These are phyloP conservation scores for Laguncularia racemosa DNA, from an alignment of 345 rosid genomes.

Conservation along the genomic window DNA sequence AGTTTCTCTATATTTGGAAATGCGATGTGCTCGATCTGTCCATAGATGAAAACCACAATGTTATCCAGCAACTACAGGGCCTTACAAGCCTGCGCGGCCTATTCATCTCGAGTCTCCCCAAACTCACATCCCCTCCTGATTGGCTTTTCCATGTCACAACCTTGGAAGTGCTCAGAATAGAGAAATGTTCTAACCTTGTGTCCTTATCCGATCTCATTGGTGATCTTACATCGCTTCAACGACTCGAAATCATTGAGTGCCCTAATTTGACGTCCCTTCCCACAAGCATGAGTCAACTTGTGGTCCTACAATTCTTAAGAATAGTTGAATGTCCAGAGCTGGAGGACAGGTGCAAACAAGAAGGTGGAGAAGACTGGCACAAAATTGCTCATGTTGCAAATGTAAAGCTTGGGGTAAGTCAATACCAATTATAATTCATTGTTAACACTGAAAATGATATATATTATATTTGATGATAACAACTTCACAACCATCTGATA, in stretches of 20 bases:
- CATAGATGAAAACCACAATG: background rate
- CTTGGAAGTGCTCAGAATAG: background rate
- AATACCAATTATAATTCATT: no score
- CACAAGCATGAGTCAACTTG: background rate
- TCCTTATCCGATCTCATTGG: constrained; percentile 7
- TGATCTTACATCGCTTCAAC: constrained; percentile 10
- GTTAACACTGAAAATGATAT: no score
- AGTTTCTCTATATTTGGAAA: background rate
- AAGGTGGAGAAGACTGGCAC: constrained; percentile 8
- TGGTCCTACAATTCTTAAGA: background rate
- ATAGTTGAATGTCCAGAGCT: constrained; percentile 5
- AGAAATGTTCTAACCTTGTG: background rate
- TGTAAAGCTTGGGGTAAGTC: no score
- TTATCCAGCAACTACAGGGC: background rate
- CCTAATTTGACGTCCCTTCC: constrained; percentile 9
- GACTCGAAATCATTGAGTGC: background rate
- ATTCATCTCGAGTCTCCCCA: background rate
- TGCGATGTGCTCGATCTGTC: constrained; percentile 8
- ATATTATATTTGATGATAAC: no score
- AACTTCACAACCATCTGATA: no score
- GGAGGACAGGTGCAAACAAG: constrained; percentile 6
- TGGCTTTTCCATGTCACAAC: constrained; percentile 1
- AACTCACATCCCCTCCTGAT: background rate
- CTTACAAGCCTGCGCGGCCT: background rate
- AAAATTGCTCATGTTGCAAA: constrained; percentile 8